Evolutionary conservation across 306 rosid species (phyloP), one percentile per base, ranked within the genome.

Genomic region (Citrullus mucosospermus): DNA sequence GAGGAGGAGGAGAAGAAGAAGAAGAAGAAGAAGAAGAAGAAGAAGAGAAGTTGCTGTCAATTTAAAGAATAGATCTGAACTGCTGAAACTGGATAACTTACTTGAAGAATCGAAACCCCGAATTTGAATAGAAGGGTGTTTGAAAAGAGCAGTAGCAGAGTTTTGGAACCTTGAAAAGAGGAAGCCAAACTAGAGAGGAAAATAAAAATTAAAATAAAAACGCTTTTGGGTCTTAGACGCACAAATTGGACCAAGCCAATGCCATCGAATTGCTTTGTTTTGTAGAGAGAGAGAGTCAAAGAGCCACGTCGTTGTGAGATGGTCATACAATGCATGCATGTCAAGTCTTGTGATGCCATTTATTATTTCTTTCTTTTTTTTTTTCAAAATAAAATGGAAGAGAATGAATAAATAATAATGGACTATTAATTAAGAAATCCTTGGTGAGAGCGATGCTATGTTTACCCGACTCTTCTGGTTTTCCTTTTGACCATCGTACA

Each of bases 271-370:
- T 61, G 44, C 34, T 81, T 56, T 65, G 80, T 82, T 70, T 71
- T 78, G 69, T n/a, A 55, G 46, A 20, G 50, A 13, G 88, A 83
- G 65, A 60, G 77, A 72, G 96, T 89, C 90, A 89, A 91, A 91
- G 50, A 77, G 85, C 85, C 86, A 88, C 88, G 82, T 81, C 86
- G 69, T 4, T 56, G 22, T 80, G 50, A 5, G 81, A 76, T 30
- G 53, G 58, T 44, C 62, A 80, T 51, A 77, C 30, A 53, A 67
- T 67, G 79, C 78, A 78, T 77, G 85, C 88, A 88, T 82, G 84
- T 59, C 85, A 75, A 83, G 70, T 83, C 86, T 75, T 83, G 86
- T 86, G 86, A 86, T 83, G 87, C 81, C 85, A 86, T 86, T 85
- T 76, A 81, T 38, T 34, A 63, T 22, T 2, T 1, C 17, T 22